These are phyloP conservation scores for Wolfiporia cocos DNA, from an alignment of 1,284 basidiomycete genomes.

Conservation along the genomic window DNA sequence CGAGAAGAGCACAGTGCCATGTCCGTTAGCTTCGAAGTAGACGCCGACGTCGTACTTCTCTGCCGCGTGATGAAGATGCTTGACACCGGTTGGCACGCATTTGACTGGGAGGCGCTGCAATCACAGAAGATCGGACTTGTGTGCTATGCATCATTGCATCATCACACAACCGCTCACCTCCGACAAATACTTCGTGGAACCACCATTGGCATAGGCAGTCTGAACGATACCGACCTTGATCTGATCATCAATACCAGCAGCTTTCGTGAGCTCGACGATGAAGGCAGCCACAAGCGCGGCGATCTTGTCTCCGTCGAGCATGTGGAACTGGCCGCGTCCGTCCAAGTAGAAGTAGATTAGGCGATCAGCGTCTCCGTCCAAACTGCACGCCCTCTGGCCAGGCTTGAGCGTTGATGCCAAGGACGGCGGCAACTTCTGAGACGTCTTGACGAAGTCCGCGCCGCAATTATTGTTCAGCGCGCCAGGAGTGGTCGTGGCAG, in stretches of 20 bases:
- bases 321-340: constrained; percentile 72
- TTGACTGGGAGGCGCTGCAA: constrained; percentile 83
- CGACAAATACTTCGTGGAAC: constrained; percentile 88
- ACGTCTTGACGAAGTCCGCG: constrained; percentile 97
- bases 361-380: constrained; percentile 97
- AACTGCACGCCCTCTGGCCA: constrained; percentile 83
- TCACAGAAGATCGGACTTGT: constrained; percentile 1
- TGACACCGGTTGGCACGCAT: constrained; percentile 96
- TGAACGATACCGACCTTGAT: constrained; percentile 93
- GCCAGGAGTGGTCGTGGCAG: constrained; percentile 57
- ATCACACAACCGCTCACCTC: constrained; percentile 44
- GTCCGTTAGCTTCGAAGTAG: constrained; percentile 99
- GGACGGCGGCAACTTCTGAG: constrained; percentile 78
- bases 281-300: constrained; percentile 91
- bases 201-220: constrained; percentile 98
- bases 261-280: constrained; percentile 86
- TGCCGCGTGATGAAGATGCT: constrained; percentile 97
- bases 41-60: constrained; percentile 93
- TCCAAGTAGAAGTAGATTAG: constrained; percentile 94
- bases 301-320: constrained; percentile 99
- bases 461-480: constrained; percentile 87
- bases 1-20: constrained; percentile 97
- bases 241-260: constrained; percentile 67
- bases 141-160: not conserved
- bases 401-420: constrained; percentile 53